phyloP scores from a whole-genome alignment of 2,329 filamentous ascomycete species.

The Pseudogymnoascus sp. region DNA sequence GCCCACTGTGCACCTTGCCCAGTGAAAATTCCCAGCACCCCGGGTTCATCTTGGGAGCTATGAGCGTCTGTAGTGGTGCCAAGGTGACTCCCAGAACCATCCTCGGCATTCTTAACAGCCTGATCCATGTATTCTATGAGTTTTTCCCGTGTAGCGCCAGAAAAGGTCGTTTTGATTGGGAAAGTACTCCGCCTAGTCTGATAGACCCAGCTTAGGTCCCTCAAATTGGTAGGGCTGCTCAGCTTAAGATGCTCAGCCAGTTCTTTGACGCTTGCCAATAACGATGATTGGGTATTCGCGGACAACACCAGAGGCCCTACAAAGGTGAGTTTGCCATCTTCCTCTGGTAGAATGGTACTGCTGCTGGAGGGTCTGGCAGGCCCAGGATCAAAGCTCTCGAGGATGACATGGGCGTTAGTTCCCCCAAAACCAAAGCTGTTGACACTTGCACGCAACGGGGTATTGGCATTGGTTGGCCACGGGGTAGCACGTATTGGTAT shows the following conservation, averaged over 20 bases:
- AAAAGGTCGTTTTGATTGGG: not conserved
- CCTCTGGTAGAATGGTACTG: not conserved
- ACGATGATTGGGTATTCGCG: not conserved
- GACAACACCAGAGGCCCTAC: not conserved
- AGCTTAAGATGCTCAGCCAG: not conserved
- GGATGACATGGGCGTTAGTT: constrained; percentile 35
- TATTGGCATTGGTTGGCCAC: not conserved
- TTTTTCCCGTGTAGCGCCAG: not conserved
- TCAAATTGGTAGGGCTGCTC: not conserved
- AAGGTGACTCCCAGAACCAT: not conserved
- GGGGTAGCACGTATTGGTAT: constrained; percentile 14
- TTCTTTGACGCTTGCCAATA: not conserved
- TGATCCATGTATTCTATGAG: not conserved
- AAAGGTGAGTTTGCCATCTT: not conserved
- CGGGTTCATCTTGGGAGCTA: not conserved
- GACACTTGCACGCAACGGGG: constrained; percentile 17
- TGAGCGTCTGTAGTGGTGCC: not conserved
- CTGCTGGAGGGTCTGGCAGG: not conserved
- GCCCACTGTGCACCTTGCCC: constrained; percentile 25
- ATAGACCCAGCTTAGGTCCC: not conserved
- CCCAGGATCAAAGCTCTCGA: not conserved
- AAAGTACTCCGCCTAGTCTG: not conserved
- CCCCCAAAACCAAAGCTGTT: constrained; percentile 34
- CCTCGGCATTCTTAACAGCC: not conserved
- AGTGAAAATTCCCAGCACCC: constrained; percentile 31